These are phyloP conservation scores for Naganishia vishniacii DNA, from an alignment of 768 basidiomycete species.

Conservation along the genomic window DNA sequence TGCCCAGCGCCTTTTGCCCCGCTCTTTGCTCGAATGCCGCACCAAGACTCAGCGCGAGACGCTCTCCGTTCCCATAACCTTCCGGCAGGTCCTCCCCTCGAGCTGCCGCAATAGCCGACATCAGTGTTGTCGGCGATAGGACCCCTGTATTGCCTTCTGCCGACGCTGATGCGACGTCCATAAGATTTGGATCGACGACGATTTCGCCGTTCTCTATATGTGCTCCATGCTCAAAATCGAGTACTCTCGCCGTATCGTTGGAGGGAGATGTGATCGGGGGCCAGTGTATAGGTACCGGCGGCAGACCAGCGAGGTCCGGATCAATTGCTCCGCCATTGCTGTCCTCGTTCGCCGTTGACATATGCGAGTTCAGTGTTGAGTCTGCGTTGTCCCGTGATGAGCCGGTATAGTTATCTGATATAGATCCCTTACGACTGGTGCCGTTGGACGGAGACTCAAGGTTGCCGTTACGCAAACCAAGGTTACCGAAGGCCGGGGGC, in stretches of 20 bases:
- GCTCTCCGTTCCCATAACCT: conserved; percentile 4
- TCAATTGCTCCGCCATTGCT: conserved; percentile 1
- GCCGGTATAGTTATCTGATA: background rate
- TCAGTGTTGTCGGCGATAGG: conserved; percentile 5
- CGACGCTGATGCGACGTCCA: background rate
- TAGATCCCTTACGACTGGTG: background rate
- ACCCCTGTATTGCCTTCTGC: conserved; percentile 1
- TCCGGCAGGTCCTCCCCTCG: background rate
- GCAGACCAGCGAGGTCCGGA: conserved; percentile 16
- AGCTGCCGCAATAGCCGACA: conserved; percentile 5
- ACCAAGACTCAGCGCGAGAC: conserved; percentile 12
- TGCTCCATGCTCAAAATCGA: background rate
- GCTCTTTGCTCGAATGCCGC: conserved; percentile 20
- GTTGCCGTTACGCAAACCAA: conserved; percentile 3
- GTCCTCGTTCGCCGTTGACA: background rate
- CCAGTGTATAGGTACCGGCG: conserved; percentile 5
- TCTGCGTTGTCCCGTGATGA: background rate
- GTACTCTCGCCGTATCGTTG: conserved; percentile 4
- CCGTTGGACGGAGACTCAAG: conserved; percentile 5
- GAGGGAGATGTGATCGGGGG: background rate
- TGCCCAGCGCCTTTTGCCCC: background rate
- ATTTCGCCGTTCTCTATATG: conserved; percentile 6
- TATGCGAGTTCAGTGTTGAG: background rate
- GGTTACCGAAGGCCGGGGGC: conserved; percentile 16
- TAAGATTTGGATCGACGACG: conserved; percentile 6